A percentile compares a stretch with the other conserved stretches of the same genome.
Conservation (phyloP, 352 stramenopile species). For the Peronospora tabacina region DNA sequence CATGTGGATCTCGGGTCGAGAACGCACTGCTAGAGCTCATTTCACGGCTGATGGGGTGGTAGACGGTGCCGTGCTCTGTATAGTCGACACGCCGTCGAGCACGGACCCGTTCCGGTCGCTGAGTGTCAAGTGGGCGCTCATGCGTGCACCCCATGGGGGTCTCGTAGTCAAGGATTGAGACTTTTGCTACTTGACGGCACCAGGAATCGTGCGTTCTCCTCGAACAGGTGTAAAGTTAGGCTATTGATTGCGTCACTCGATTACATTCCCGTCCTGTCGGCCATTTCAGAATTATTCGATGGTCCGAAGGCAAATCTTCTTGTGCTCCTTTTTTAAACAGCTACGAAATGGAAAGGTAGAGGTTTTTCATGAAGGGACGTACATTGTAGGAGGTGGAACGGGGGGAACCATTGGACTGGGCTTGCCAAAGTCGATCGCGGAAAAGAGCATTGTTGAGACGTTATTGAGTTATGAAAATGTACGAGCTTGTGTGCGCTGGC, state of each 20-base stretch:
- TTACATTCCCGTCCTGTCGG: slow-evolving; percentile 47
- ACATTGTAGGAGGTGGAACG: slow-evolving; percentile 36
- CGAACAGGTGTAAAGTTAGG: slow-evolving; percentile 30
- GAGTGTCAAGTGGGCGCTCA: slow-evolving; percentile 40
- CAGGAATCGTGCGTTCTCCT: slow-evolving; percentile 28
- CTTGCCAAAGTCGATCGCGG: slow-evolving; percentile 37
- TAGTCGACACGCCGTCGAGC: slow-evolving; percentile 25
- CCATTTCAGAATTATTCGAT: slow-evolving; percentile 44
- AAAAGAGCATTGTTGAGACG: slow-evolving; percentile 38
- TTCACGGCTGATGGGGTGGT: slow-evolving; percentile 36
- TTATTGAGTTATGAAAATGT: slow-evolving; percentile 37
- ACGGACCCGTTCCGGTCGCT: slow-evolving; percentile 38
- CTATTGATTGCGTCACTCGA: slow-evolving; percentile 50
- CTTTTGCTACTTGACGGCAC: slow-evolving; percentile 40
- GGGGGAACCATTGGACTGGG: slow-evolving; percentile 21
- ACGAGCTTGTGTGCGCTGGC: slow-evolving; percentile 37
- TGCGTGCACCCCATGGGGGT: slow-evolving; percentile 28
- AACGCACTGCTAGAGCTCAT: slow-evolving; percentile 27
- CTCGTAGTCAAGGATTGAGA: slow-evolving; percentile 43
- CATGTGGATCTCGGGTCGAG: slow-evolving; percentile 31
- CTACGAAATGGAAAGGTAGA: slow-evolving; percentile 43
- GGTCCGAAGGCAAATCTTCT: slow-evolving; percentile 54
- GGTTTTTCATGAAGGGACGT: slow-evolving; percentile 57
- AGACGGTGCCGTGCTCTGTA: slow-evolving; percentile 38
- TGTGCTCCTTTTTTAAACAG: slow-evolving; percentile 63